phyloP scores from a whole-genome alignment of 805 yeast genomes.

The Starmerella gropengiesseri region DNA sequence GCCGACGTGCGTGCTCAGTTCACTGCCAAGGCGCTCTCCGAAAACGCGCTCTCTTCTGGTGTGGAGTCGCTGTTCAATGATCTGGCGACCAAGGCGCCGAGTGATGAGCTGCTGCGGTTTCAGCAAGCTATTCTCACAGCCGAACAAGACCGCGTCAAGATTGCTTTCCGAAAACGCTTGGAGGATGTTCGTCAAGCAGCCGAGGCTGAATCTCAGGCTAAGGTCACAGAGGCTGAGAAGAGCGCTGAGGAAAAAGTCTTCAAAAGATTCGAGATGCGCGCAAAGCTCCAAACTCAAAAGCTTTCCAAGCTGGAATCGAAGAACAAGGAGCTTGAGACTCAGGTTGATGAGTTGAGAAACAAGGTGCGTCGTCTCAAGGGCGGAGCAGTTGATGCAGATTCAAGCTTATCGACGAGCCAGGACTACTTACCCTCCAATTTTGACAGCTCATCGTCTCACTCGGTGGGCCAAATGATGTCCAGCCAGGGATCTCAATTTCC shows the following conservation, averaged over 20 bases:
- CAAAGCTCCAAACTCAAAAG: constrained; percentile 42
- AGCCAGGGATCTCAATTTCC: too few species aligned
- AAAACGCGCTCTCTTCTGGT: not conserved
- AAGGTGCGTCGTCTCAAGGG: constrained; percentile 23
- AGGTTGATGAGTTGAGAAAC: constrained; percentile 14
- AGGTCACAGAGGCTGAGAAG: constrained; percentile 14
- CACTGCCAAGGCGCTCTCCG: not conserved
- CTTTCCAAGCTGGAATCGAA: constrained; percentile 42
- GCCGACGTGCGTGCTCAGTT: constrained; percentile 6
- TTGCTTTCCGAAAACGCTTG: constrained; percentile 14
- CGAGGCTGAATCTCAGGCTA: constrained; percentile 9
- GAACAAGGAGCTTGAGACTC: constrained; percentile 21
- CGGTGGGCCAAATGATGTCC: too few species aligned
- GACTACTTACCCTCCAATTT: not conserved
- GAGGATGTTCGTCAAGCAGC: constrained; percentile 15
- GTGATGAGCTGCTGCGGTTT: constrained; percentile 8
- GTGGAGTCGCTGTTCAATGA: constrained; percentile 10
- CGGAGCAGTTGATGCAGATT: constrained; percentile 9
- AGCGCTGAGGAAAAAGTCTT: constrained; percentile 11
- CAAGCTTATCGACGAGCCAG: not conserved
- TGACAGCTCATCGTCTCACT: too few species aligned
- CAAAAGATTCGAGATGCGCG: constrained; percentile 22
- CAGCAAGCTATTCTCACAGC: constrained; percentile 14
- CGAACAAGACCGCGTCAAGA: constrained; percentile 20
- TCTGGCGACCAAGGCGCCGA: constrained; percentile 4